Evolutionary conservation across 305 asterid genomes (phyloP), one percentile per base, ranked within the genome.

Genomic region (Solanum hybrid): DNA sequence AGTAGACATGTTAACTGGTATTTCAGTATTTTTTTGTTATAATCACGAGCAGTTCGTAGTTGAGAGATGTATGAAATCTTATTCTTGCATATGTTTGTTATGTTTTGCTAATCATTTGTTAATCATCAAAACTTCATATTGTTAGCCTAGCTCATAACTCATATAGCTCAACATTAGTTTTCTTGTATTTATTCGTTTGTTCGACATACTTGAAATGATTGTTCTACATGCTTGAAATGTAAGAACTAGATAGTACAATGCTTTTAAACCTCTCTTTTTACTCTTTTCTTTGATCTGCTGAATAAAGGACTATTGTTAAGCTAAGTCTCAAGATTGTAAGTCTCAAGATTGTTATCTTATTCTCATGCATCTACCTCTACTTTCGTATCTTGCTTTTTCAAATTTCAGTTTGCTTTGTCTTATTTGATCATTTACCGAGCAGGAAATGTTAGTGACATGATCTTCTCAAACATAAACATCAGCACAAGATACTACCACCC

Each of bases 401-500:
- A 51, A 84, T 84, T 84, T 84, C 76, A 31, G 31, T 84, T 20
- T 84, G 20, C 20, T 17, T 45, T 31, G 11, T 51, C 41, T 84
- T 31, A 51, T 15, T 84, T 51, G 12, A 31, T 84, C 20, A 70
- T 82, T 72, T 39, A 31, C 33, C 3, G 14, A 93, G 95, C 95
- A 96, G 99, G 98, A 31, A 92, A 95, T 90, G 99, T 93, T 77
- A 94, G 96, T 13, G 99, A 95, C 89, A 88, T 96, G 38, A 95
- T 95, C 78, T 97, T 97, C 89, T 97, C 99, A 34, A 96, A 97
- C 95, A 95, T 96, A 13, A 95, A 94, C 39, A 96, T 96, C 89
- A 96, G 91, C 90, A 96, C 99, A 3, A 94, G 99, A 89, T 97
- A 96, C 85, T 97, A 96, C 88, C 97, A 97, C 89, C 95, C 96